Percentiles rank a stretch among this genome's conserved stretches.
These are phyloP conservation scores for Pleodorina starrii DNA, from an alignment of 139 green algal species.

Conservation along the genomic window DNA sequence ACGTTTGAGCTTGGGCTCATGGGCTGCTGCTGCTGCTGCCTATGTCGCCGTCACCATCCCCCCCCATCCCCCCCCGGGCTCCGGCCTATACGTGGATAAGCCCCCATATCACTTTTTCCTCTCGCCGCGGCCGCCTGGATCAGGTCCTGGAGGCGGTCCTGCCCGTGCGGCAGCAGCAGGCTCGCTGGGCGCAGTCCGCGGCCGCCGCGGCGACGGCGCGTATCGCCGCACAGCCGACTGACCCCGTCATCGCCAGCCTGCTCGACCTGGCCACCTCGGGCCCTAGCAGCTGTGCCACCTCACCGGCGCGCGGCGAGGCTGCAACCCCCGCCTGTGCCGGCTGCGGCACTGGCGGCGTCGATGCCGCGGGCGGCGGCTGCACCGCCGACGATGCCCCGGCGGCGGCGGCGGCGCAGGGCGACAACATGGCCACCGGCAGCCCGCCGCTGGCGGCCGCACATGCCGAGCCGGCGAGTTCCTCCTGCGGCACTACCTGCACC, in stretches of 20 bases:
- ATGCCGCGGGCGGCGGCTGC: neutral
- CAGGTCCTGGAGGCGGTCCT: slow-evolving; percentile 32
- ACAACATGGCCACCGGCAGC: neutral
- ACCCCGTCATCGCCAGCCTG: slow-evolving; percentile 1
- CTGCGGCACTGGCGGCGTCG: neutral
- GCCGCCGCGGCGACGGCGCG: neutral
- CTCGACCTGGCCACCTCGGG: neutral
- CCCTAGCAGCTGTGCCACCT: slow-evolving; percentile 15
- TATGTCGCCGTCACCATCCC: neutral
- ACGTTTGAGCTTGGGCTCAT: neutral
- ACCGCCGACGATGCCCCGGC: neutral
- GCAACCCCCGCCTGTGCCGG: neutral
- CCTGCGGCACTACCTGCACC: neutral
- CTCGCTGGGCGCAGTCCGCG: neutral
- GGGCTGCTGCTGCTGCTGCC: neutral
- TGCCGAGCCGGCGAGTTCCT: neutral
- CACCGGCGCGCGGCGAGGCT: neutral
- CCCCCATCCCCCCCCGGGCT: no score
- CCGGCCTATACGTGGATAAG: no score
- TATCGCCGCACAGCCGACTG: neutral
- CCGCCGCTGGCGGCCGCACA: neutral
- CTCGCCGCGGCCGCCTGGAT: no score
- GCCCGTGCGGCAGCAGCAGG: slow-evolving; percentile 5
- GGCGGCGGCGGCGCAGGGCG: neutral
- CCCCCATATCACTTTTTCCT: no score